Evolutionary conservation across 805 yeast genomes (phyloP), one percentile per base, ranked within the genome.

Genomic region (Yarrowia sp.): DNA sequence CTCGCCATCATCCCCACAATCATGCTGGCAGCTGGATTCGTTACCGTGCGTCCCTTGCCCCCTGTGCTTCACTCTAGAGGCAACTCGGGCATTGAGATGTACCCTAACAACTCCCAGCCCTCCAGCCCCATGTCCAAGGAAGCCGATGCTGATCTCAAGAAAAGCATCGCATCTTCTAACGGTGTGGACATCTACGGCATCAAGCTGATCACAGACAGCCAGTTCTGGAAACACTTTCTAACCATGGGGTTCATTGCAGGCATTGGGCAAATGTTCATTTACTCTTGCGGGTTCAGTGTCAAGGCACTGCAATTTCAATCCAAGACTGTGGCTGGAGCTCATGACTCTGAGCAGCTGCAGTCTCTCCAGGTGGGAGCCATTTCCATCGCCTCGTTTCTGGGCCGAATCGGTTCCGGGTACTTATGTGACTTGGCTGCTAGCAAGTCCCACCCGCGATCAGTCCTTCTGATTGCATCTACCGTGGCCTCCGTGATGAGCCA

Each of bases 311-410:
- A 42, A 45, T 36, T 51, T 38, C 50, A 43, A 33, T 43, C 58
- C 9, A 39, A 18, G 64, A 67, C 65, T 8, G 65, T 33, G 78
- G 84, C 36, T 85, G 51, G 51, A 10, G 15, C 64, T 4, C 51
- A 58, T 17, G 51, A 43, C 22, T 43, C 51, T 1, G 64, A 83
- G 70, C 74, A 75, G 50, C 80, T 84, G 65, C 96, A 89, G 73
- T 87, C 88, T 64, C 75, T 80, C 36, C 95, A 89, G 73, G 96
- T 89, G 13, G 86, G 90, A 1, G 71, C 87, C n/a, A 74, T 89
- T 5, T 88, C 93, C 1, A 71, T 87, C 14, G 81, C 86, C 33
- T 87, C 89, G 68, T 89, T 89, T 70, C 69, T 76, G 0, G 96
- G 93, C 1, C 77, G 96, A 64, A 74, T 89, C 6, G 64, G 80